Base-by-base conservation (phyloP, 2,329 filamentous ascomycete genomes). In the Pseudogymnoascus sp. region DNA sequence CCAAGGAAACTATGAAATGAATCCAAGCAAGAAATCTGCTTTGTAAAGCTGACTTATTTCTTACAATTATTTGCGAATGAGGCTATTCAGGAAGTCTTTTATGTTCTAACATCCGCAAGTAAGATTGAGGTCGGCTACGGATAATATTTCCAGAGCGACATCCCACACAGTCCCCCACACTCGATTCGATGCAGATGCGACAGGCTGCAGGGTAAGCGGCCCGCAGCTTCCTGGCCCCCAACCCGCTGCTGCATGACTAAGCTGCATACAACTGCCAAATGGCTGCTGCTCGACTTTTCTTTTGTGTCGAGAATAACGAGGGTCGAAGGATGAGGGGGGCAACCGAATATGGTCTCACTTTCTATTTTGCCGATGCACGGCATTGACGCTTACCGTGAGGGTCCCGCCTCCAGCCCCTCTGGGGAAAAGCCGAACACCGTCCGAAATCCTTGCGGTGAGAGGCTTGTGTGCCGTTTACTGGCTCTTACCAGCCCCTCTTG, bases 301-400 rank as follows among this genome's bases (percentile, higher is more conserved):
- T n/a, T 19, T 55, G 8, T 12, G 49, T 5, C 2, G n/a, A 33
- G 26, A 29, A 14, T 8, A 29, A 12, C 26, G 5, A 55, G 16
- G 12, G 23, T 29, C 23, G 21, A 49, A 33, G 29, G 8, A 33
- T 19, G 49, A 49, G 49, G 45, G 26, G 49, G 6, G 45, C n/a
- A 4, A 3, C 14, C 29, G n/a, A 33, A n/a, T 19, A 33, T 55
- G 26, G 49, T 12, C 49, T 55, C 49, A 31, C 49, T 55, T 55
- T 55, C 26, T 55, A 55, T 55, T 55, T 55, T 55, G 49, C 49
- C 49, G 49, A 55, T 55, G 49, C 49, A 31, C 49, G 49, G 49
- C n/a, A 55, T 55, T 55, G 49, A 33, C 49, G 49, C 26, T 55
- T 55, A 55, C 49, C 49, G 29, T 55, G 49, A 55, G 26, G 4